Conservation (phyloP, 164 flowering plant genomes). For the Chloranthus sessilifolius region DNA sequence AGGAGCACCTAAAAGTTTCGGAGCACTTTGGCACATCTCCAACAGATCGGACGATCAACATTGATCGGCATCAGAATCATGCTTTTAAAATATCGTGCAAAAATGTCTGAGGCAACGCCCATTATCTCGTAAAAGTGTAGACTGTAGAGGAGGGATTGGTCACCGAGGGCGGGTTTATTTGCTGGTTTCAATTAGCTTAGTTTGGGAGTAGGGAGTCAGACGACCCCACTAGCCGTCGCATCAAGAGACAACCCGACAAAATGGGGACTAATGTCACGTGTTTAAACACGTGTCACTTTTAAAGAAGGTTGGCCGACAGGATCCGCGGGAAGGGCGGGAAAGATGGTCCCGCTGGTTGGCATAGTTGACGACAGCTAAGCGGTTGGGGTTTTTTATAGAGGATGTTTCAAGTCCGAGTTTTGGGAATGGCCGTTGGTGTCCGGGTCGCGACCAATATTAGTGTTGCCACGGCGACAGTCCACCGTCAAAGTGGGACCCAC, state of each 20-base stretch:
- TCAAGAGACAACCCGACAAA: slow-evolving; percentile 23
- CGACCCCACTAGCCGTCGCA: slow-evolving; percentile 8
- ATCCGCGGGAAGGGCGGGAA: slow-evolving; percentile 15
- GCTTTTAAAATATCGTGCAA: too few relatives aligned
- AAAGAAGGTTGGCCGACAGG: slow-evolving; percentile 25
- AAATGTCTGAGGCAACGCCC: not conserved
- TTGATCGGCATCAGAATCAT: too few relatives aligned
- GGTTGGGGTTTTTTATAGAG: not conserved
- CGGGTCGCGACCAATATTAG: not conserved
- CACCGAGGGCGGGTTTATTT: not conserved
- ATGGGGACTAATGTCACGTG: slow-evolving; percentile 17
- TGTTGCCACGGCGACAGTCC: not conserved
- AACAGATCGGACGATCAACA: too few relatives aligned
- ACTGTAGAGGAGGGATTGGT: not conserved
- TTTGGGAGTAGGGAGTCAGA: slow-evolving; percentile 1
- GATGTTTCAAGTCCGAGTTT: not conserved
- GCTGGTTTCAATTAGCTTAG: not conserved
- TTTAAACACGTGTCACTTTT: not conserved
- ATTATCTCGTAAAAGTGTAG: not conserved
- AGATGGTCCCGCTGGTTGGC: not conserved
- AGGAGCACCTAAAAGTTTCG: too few relatives aligned
- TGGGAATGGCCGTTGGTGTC: not conserved
- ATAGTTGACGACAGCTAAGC: slow-evolving; percentile 5
- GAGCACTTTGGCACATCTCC: too few relatives aligned
- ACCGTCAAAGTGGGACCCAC: slow-evolving; percentile 2